Evolutionary conservation across 495 filamentous ascomycete species (phyloP), one percentile per base, ranked within the genome.

Genomic region (Aspergillus biplanus): DNA sequence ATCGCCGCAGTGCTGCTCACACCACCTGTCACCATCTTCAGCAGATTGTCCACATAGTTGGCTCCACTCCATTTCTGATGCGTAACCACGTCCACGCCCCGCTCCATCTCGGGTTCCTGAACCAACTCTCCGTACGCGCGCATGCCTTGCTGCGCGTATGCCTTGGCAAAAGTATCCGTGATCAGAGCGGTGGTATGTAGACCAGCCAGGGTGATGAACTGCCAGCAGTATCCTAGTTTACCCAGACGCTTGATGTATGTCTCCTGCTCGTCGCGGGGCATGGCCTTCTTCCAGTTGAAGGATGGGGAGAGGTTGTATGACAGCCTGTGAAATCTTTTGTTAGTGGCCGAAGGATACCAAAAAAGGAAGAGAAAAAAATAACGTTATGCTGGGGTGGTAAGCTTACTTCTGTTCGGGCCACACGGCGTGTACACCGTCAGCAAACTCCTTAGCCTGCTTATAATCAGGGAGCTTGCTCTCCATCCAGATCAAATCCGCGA

Each of bases 221-320:
- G 95, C 95, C 95, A 98, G 84, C 90, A 96, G 86, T 97, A 99
- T 52, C 95, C 95, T 34, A 99, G 87, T 47, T 78, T 75, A 59
- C 87, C 92, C 44, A 99, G 89, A 21, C 94, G 91, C 63, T 88
- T 80, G 81, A 99, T 98, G 80, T 97, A 99, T 21, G 96, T 98
- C 79, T 96, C 91, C 78, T 99, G 96, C 74, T 98, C 96, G 50
- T 87, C 82, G 65, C 89, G 86, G 33, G 91, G 82, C 96, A 99
- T 99, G 72, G 96, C 95, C 49, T 93, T 82, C 82, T 98, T 97
- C 95, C 95, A 99, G 86, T 98, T 98, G 88, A 99, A 99, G 44
- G 92, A 97, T 33, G 96, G 96, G 0, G 93, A 97, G 56, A 99
- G 88, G 81, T 98, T 98, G 82, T 98, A 99, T 6, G 95, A 89